phyloP scores from a whole-genome alignment of 2,329 filamentous ascomycete genomes.

The Diaporthe capsici region DNA sequence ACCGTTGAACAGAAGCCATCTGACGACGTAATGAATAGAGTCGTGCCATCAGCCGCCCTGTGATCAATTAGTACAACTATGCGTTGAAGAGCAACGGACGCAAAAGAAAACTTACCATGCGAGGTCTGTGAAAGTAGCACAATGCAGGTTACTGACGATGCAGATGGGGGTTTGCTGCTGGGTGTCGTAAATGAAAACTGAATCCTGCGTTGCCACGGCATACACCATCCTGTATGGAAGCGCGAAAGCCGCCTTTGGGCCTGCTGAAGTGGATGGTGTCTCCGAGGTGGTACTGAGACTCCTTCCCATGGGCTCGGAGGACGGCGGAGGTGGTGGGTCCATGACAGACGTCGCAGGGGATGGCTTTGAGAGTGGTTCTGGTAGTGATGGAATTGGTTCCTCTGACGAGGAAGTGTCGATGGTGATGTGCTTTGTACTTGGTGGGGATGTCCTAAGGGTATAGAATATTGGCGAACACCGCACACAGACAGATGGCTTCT shows the following conservation, averaged over 20 bases:
- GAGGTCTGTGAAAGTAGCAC: slow-evolving; percentile 96
- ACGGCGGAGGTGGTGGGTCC: slow-evolving; percentile 76
- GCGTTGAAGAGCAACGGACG: background rate
- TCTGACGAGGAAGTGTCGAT: slow-evolving; percentile 93
- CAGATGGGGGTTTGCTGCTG: slow-evolving; percentile 95
- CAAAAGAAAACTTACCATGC: slow-evolving; percentile 78
- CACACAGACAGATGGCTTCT: slow-evolving; percentile 97
- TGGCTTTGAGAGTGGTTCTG: slow-evolving; percentile 82
- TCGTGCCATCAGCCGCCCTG: slow-evolving; percentile 66
- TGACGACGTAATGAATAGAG: slow-evolving; percentile 93
- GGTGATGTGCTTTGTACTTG: slow-evolving; percentile 87
- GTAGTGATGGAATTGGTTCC: slow-evolving; percentile 85
- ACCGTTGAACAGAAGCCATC: slow-evolving; percentile 97
- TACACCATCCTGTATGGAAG: slow-evolving; percentile 96
- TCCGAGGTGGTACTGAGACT: slow-evolving; percentile 56
- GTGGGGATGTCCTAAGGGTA: slow-evolving; percentile 77
- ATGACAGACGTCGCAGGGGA: slow-evolving; percentile 74
- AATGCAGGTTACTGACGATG: slow-evolving; percentile 96
- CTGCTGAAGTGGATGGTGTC: slow-evolving; percentile 64
- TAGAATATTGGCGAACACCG: slow-evolving; percentile 94
- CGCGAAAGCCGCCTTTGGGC: slow-evolving; percentile 80
- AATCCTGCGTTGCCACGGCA: slow-evolving; percentile 96
- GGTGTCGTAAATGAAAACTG: slow-evolving; percentile 94
- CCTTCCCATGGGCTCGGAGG: slow-evolving; percentile 68
- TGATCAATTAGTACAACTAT: slow-evolving; percentile 47